Evolutionary conservation across 495 filamentous ascomycete species (phyloP).

Genomic region (Platismatia glauca): DNA sequence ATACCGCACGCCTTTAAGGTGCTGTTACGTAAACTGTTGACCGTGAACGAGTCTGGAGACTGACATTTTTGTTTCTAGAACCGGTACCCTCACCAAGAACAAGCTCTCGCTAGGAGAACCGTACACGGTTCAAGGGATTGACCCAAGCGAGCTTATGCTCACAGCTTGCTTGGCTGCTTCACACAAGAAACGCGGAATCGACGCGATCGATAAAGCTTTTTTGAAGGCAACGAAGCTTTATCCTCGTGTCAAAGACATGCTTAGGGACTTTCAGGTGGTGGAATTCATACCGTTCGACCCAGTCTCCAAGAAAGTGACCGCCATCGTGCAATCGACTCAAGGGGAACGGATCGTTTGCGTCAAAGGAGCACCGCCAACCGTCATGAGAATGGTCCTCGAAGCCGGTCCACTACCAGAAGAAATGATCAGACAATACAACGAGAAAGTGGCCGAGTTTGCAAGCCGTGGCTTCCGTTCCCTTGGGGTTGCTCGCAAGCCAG

Average conservation of each 20-base stretch:
- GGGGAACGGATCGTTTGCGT: conserved; percentile 79
- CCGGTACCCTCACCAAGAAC: conserved; percentile 70
- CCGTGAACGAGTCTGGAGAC: not conserved
- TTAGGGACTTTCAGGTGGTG: conserved; percentile 67
- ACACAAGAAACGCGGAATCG: conserved; percentile 89
- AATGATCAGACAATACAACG: conserved; percentile 72
- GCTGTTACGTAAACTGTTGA: not conserved
- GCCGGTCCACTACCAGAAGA: conserved; percentile 66
- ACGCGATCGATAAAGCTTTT: conserved; percentile 92
- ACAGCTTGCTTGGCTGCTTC: conserved; percentile 85
- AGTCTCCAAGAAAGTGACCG: conserved; percentile 86
- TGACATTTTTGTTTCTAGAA: not conserved
- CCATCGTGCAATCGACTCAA: conserved; percentile 69
- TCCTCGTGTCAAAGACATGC: conserved; percentile 64
- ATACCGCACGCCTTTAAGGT: not conserved
- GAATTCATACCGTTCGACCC: conserved; percentile 87
- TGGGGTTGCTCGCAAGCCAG: conserved; percentile 81
- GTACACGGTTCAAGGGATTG: conserved; percentile 69
- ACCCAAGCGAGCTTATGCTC: conserved; percentile 77
- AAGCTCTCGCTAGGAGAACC: conserved; percentile 80
- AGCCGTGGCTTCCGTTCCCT: conserved; percentile 86
- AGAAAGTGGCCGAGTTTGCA: conserved; percentile 84
- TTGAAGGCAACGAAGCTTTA: conserved; percentile 73
- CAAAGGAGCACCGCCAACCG: conserved; percentile 82
- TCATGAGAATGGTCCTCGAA: conserved; percentile 74